These are phyloP conservation scores for Metarhizium robertsii DNA, from an alignment of 2,329 filamentous ascomycete species.

Conservation along the genomic window DNA sequence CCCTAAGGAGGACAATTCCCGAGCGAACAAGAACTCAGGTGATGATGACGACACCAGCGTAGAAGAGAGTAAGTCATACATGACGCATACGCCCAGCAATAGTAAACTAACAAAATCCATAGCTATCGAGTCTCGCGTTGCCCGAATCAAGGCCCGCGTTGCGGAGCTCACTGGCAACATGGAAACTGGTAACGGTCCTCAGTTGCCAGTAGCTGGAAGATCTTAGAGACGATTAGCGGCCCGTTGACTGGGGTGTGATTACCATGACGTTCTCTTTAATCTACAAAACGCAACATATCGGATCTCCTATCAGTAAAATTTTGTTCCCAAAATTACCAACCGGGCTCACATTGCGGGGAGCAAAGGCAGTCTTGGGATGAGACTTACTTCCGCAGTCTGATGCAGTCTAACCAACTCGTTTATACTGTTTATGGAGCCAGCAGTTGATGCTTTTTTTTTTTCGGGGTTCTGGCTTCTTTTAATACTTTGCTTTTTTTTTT, in stretches of 20 bases:
- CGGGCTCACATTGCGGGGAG: neutral
- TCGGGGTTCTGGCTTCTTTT: conserved; percentile 5
- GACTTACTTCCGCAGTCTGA: neutral
- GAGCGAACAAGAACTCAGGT: conserved; percentile 47
- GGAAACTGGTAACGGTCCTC: conserved; percentile 43
- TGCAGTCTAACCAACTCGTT: neutral
- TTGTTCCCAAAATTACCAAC: neutral
- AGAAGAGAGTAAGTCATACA: conserved; percentile 72
- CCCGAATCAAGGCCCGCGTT: conserved; percentile 94
- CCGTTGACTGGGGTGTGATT: neutral
- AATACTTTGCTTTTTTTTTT: conserved; percentile 8
- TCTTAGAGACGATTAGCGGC: conserved; percentile 11
- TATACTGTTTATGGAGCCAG: conserved; percentile 2
- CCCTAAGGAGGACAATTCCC: conserved; percentile 55
- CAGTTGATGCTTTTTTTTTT: conserved; percentile 1
- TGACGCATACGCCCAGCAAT: neutral
- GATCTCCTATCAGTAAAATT: neutral
- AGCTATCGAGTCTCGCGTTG: conserved; percentile 95
- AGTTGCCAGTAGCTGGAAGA: conserved; percentile 12
- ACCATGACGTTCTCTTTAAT: neutral
- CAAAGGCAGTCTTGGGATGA: neutral
- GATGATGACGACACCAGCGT: conserved; percentile 85
- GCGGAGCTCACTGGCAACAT: conserved; percentile 86
- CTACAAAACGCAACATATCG: neutral
- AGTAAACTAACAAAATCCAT: conserved; percentile 14